Evolutionary conservation across 2,329 filamentous ascomycete species (phyloP), one percentile per base, ranked within the genome.

Genomic region (Daldinia sp.): DNA sequence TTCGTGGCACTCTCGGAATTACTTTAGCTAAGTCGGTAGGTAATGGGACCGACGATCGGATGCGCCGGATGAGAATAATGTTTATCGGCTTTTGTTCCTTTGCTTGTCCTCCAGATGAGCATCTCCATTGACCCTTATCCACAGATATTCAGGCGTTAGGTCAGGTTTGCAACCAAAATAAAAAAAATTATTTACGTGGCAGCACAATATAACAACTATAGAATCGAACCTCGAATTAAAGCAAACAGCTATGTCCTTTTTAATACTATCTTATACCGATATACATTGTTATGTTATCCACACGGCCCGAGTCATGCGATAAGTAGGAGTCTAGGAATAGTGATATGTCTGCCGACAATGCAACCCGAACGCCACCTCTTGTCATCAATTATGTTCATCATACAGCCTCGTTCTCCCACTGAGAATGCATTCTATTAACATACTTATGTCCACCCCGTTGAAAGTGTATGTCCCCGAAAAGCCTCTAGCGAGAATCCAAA

Each of bases 1-100:
- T 80, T 74, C 60, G 89, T 84, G 13, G 83, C 82, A 0, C 81
- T 79, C 35, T 80, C 79, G 50, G 86, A 81, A 12, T 79, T 78
- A 39, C 79, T 78, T 69, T 83, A 82, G 20, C 20, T 46, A 23
- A 2, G 20, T 23, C 76, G 20, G 20, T 78, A 0, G 87, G 84
- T 1, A 85, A 23, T 82, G n/a, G 76, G 73, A 72, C 87, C 86
- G 6, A 86, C 85, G 63, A 87, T 85, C 58, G 90, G 84, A 77
- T 91, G 89, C 6, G 81, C 84, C 75, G 20, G 20, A 23, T n/a
- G 20, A 23, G 20, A 23, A 23, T 23, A 23, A 23, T 23, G 20
- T 33, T 33, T 33, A 33, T 10, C 30, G 30, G 9, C 30, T 33
- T 33, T 33, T 10, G 30, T 6, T 33, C 30, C 3, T 33, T 10